Evolutionary conservation across 1,284 basidiomycete species (phyloP).

Genomic region (Spongiforma sp.): DNA sequence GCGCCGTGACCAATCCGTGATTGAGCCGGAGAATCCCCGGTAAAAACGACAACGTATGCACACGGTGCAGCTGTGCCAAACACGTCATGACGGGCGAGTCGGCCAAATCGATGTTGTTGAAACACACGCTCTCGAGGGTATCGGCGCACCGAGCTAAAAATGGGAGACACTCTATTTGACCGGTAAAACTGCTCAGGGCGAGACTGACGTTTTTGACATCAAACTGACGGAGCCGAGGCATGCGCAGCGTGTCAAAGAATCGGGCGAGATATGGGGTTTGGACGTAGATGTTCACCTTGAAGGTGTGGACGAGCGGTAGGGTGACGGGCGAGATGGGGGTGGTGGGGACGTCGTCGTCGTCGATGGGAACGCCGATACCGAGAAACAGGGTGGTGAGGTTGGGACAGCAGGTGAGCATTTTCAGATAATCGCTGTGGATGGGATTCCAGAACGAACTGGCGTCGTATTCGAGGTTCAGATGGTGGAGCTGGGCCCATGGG

Average conservation of each 20-base stretch:
- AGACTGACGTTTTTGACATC: conserved; percentile 35
- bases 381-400: conserved; percentile 35
- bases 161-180: conserved; percentile 35
- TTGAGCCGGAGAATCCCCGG: conserved; percentile 36
- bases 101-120: conserved; percentile 30
- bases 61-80: conserved; percentile 20
- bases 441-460: conserved; percentile 37
- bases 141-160: conserved; percentile 31
- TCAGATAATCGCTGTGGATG: conserved; percentile 35
- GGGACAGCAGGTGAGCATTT: conserved; percentile 28
- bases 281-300: conserved; percentile 30
- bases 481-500: conserved; percentile 36
- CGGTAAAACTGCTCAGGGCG: conserved; percentile 28
- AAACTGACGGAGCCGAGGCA: conserved; percentile 31
- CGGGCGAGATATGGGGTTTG: conserved; percentile 32
- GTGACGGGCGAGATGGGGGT: conserved; percentile 25
- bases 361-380: conserved; percentile 28
- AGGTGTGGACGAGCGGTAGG: conserved; percentile 33
- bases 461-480: conserved; percentile 34
- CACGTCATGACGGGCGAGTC: conserved; percentile 29
- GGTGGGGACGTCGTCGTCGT: conserved; percentile 15
- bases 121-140: conserved; percentile 36
- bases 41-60: conserved; percentile 28
- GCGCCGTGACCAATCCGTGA: conserved; percentile 32
- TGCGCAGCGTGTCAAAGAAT: conserved; percentile 33